Conservation (phyloP, 2,329 filamentous ascomycete genomes). For the Hymenoscyphus infarciens region DNA sequence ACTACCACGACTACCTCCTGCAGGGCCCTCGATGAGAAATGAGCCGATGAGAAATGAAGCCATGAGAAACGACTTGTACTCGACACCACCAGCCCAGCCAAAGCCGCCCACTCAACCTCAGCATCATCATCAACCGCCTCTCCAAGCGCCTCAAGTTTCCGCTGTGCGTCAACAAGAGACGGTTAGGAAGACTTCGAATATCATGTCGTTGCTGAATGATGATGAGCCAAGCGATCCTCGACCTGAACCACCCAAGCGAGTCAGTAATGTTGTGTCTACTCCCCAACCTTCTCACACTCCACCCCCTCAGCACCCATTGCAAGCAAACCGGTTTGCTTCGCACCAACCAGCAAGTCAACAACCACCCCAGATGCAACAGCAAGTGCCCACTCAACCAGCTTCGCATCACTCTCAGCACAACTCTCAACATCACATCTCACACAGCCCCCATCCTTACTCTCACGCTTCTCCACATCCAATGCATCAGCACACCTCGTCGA, state of each 20-base stretch:
- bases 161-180: constrained; percentile 41
- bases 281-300: constrained; percentile 25
- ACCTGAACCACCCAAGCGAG: constrained; percentile 30
- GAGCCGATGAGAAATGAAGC: constrained; percentile 20
- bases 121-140: constrained; percentile 16
- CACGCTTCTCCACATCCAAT: constrained; percentile 44
- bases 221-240: constrained; percentile 47
- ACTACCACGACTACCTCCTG: constrained; percentile 24
- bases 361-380: constrained; percentile 28
- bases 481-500: constrained; percentile 47
- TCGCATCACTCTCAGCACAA: neutral
- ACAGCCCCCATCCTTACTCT: constrained; percentile 43
- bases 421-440: constrained; percentile 36
- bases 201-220: constrained; percentile 58
- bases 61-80: constrained; percentile 26
- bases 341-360: constrained; percentile 35
- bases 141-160: constrained; percentile 37
- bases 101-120: constrained; percentile 15
- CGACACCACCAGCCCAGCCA: constrained; percentile 19
- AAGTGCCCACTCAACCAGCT: constrained; percentile 43
- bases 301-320: constrained; percentile 30
- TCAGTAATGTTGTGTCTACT: constrained; percentile 26
- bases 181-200: constrained; percentile 59
- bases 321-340: constrained; percentile 37
- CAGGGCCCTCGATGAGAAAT: constrained; percentile 25